Percentiles rank a stretch among this genome's conserved stretches.
Evolutionary conservation across 441 rosid species (phyloP).

Genomic region (Cnidoscolus chayamansa): DNA sequence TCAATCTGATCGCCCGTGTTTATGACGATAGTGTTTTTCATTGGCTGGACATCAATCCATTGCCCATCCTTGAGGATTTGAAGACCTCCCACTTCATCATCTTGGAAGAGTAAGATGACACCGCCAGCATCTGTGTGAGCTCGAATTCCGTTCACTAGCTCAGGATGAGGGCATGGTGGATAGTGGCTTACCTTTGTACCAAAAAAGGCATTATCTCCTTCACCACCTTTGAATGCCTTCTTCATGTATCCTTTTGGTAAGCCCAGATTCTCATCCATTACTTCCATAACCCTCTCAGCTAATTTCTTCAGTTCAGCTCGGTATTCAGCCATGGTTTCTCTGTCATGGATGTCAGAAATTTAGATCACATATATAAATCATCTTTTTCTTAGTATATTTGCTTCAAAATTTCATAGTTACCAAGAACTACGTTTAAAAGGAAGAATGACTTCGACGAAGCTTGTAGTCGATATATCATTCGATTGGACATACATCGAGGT

Average conservation of each 20-base stretch:
- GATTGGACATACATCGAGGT: no score
- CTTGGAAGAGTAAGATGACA: conserved; percentile 77
- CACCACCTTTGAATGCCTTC: conserved; percentile 55
- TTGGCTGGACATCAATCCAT: conserved; percentile 86
- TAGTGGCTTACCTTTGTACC: conserved; percentile 97
- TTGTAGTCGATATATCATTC: no score
- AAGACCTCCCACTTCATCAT: conserved; percentile 71
- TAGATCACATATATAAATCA: neutral
- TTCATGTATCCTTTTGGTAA: conserved; percentile 57
- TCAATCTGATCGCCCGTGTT: conserved; percentile 95
- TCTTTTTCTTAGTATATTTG: neutral
- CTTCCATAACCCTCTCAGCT: conserved; percentile 67
- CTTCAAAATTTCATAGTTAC: neutral
- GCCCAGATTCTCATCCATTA: conserved; percentile 80
- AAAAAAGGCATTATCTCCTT: conserved; percentile 56
- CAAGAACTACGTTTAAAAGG: no score
- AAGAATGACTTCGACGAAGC: no score
- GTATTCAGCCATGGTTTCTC: conserved; percentile 73
- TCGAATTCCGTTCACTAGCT: conserved; percentile 69
- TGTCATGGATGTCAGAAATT: conserved; percentile 25
- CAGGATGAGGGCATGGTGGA: conserved; percentile 85
- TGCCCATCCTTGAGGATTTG: conserved; percentile 71
- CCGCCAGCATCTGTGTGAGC: conserved; percentile 97
- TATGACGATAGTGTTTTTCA: conserved; percentile 66
- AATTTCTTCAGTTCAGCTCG: conserved; percentile 62